Evolutionary conservation across 495 filamentous ascomycete species (phyloP).

Genomic region (Chaetomium fimeti): DNA sequence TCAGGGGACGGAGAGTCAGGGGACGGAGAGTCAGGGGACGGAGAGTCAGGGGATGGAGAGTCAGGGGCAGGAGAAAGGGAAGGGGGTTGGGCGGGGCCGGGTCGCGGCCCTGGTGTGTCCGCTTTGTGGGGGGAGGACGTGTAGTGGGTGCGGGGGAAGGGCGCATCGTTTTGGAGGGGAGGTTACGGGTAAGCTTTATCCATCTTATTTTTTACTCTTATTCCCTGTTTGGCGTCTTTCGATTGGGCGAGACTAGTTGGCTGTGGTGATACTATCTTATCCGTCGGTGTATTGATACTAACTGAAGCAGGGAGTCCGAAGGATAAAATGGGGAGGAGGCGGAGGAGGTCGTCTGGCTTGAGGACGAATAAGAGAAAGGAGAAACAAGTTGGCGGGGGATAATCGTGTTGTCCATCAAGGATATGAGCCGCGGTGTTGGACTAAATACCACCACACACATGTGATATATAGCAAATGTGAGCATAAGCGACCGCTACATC

Average conservation of each 20-base stretch:
- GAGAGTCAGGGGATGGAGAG: not conserved
- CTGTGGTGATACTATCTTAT: too few relatives aligned
- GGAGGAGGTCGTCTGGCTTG: not conserved
- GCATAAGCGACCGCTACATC: too few relatives aligned
- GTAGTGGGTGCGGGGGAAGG: not conserved
- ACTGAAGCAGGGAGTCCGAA: not conserved
- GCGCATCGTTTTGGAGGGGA: not conserved
- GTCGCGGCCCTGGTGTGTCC: not conserved
- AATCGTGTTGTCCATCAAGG: not conserved
- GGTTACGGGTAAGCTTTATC: not conserved
- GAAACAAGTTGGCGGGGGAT: not conserved
- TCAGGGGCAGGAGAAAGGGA: not conserved
- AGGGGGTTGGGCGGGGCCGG: not conserved
- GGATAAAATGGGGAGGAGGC: not conserved
- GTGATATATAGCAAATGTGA: not conserved
- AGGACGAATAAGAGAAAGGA: not conserved
- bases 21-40: not conserved
- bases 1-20: not conserved
- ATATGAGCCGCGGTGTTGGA: not conserved
- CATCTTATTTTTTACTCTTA: not conserved
- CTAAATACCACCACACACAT: not conserved
- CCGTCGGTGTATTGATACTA: too few relatives aligned
- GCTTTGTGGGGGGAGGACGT: slow-evolving; percentile 6
- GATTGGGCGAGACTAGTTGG: too few relatives aligned
- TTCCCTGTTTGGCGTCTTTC: too few relatives aligned